phyloP scores from a whole-genome alignment of 768 basidiomycete species.

The Boletellus ananiceps region DNA sequence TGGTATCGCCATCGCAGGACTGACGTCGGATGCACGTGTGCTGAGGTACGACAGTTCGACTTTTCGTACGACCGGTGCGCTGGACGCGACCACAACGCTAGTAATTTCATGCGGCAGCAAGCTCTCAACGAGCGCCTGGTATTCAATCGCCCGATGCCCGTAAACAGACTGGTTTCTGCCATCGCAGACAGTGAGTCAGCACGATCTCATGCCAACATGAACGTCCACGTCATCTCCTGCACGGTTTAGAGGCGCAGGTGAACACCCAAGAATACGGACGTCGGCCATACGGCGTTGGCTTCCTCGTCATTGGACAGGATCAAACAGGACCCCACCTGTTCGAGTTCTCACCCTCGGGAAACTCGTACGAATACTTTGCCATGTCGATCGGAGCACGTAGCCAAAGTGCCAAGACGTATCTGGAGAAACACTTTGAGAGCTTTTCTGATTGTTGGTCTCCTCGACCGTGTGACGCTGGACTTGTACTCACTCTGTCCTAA shows the following conservation, averaged over 20 bases:
- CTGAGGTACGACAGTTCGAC: conserved; percentile 57
- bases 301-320: conserved; percentile 95
- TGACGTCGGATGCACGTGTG: conserved; percentile 97
- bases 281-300: conserved; percentile 96
- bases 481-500: background rate
- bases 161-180: conserved; percentile 86
- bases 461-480: background rate
- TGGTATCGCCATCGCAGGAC: conserved; percentile 98
- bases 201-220: background rate
- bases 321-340: conserved; percentile 96
- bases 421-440: conserved; percentile 89
- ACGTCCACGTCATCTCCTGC: background rate
- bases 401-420: conserved; percentile 97
- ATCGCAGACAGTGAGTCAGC: conserved; percentile 86
- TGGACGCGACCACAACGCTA: conserved; percentile 29
- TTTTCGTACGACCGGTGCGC: background rate
- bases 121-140: conserved; percentile 94
- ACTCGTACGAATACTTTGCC: conserved; percentile 95
- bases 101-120: conserved; percentile 99
- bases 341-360: conserved; percentile 97
- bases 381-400: conserved; percentile 98
- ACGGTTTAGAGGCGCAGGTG: conserved; percentile 81
- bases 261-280: conserved; percentile 99
- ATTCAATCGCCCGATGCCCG: conserved; percentile 92
- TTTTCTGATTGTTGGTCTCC: conserved; percentile 72